Evolutionary conservation across 2,329 filamentous ascomycete species (phyloP), one percentile per base, ranked within the genome.

Genomic region (Aspergillus alliaceus): DNA sequence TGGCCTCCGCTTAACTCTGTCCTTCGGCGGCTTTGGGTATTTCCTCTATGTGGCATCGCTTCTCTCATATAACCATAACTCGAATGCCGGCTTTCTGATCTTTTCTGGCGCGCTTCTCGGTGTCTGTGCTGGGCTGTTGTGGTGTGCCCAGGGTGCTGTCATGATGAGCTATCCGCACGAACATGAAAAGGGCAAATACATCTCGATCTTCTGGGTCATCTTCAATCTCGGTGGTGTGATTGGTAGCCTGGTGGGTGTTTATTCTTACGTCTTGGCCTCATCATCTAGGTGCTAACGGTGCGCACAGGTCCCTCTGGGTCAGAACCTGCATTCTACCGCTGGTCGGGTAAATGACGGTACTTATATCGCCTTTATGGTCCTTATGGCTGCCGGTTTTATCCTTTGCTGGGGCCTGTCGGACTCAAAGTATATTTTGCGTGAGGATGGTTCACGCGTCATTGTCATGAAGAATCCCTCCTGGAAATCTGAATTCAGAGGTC

Each of bases 201-300:
- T 96, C 72, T 90, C 90, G 59, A 87, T 86, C 79, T 96, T 96
- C 78, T 96, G 93, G 93, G 87, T 92, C 73, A 96, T 97, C 69
- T 97, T 96, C 82, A 96, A 96, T 76, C 75, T 93, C 58, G 93
- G 93, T 66, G 92, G 87, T 67, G 92, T 96, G 59, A 91, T 97
- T 73, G 93, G 93, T 60, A 86, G 88, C 68, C 71, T 87, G 79
- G 84, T 86, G 75, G 72, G 82, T 72, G 56, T 7, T 44, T 18
- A 14, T 8, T 50, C 24, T n/a, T 18, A 25, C 40, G 18, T 15
- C 24, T 9, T 52, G n/a, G 7, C 9, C 31, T 15, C 2, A 8
- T n/a, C n/a, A n/a, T n/a, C n/a, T n/a, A n/a, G n/a, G n/a, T n/a
- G n/a, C n/a, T n/a, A n/a, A n/a, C n/a, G n/a, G n/a, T n/a, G 39